These are phyloP conservation scores for Venturiaceae sp. DNA, from an alignment of 2,329 filamentous ascomycete genomes.

Conservation along the genomic window DNA sequence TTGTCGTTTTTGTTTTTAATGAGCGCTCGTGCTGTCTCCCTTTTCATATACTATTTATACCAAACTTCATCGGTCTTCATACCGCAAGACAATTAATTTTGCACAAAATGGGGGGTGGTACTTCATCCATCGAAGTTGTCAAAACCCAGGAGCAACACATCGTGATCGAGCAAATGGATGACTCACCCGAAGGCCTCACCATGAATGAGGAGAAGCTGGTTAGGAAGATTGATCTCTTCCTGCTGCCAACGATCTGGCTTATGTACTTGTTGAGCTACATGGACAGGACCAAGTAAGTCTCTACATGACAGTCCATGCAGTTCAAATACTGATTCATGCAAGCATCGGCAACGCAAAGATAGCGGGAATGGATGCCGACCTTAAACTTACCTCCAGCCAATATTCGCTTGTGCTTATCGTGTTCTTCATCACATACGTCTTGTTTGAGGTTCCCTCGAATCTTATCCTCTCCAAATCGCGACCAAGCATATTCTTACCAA, in stretches of 20 bases:
- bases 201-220: slow-evolving; percentile 31
- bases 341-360: slow-evolving; percentile 17
- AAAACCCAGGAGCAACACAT: slow-evolving; percentile 9
- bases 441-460: slow-evolving; percentile 45
- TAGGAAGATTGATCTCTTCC: slow-evolving; percentile 32
- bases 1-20: too few species aligned
- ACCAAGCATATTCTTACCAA: slow-evolving; percentile 37
- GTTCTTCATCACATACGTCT: slow-evolving; percentile 36
- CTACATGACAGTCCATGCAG: too few species aligned
- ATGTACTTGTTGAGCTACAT: slow-evolving; percentile 41
- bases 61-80: neutral
- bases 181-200: slow-evolving; percentile 11
- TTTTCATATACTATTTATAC: neutral
- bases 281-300: slow-evolving; percentile 27
- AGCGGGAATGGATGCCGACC: slow-evolving; percentile 7
- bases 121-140: slow-evolving; percentile 8
- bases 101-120: slow-evolving; percentile 8
- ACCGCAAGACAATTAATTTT: neutral
- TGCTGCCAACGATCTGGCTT: slow-evolving; percentile 39
- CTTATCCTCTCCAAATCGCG: slow-evolving; percentile 40
- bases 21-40: neutral
- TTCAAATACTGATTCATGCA: neutral
- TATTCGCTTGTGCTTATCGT: slow-evolving; percentile 43
- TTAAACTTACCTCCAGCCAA: slow-evolving; percentile 33
- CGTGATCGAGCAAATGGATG: slow-evolving; percentile 15